These are phyloP conservation scores for Sphaerostilbella broomeana DNA, from an alignment of 2,329 filamentous ascomycete species.

Conservation along the genomic window DNA sequence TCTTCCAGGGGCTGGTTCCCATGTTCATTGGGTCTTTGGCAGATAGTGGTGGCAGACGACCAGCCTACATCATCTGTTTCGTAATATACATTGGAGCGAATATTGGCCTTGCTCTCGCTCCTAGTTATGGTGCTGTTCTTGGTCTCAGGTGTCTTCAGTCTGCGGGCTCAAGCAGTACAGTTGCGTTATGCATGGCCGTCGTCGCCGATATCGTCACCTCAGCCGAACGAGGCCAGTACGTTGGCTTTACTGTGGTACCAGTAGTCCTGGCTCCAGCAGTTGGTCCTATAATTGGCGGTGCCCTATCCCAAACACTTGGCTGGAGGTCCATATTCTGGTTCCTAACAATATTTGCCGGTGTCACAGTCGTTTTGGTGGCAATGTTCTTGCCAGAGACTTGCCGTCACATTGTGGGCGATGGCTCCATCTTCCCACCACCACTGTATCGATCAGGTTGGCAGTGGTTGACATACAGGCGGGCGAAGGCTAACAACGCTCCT, in stretches of 20 bases:
- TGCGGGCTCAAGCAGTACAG: conserved; percentile 51
- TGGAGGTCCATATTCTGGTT: conserved; percentile 61
- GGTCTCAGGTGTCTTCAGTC: conserved; percentile 51
- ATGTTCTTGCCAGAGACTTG: conserved; percentile 50
- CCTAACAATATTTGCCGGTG: conserved; percentile 39
- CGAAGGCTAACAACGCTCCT: conserved; percentile 11
- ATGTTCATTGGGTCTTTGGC: conserved; percentile 51
- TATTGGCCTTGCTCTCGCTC: conserved; percentile 45
- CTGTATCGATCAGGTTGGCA: conserved; percentile 32
- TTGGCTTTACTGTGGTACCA: conserved; percentile 46
- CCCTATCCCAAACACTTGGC: conserved; percentile 49
- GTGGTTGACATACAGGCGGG: conserved; percentile 19
- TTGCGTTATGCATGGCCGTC: conserved; percentile 51
- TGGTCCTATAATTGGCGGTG: conserved; percentile 53
- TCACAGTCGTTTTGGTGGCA: conserved; percentile 36
- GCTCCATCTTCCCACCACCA: conserved; percentile 37
- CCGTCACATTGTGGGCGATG: conserved; percentile 44
- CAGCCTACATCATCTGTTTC: conserved; percentile 48
- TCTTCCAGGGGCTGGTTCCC: conserved; percentile 55
- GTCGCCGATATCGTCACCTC: conserved; percentile 58
- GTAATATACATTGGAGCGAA: conserved; percentile 47
- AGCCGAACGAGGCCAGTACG: conserved; percentile 54
- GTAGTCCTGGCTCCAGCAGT: conserved; percentile 42
- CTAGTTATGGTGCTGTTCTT: conserved; percentile 43
- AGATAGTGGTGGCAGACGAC: conserved; percentile 47